These are phyloP conservation scores for Melanopsichium pennsylvanicum DNA, from an alignment of 1,284 basidiomycete genomes.

Conservation along the genomic window DNA sequence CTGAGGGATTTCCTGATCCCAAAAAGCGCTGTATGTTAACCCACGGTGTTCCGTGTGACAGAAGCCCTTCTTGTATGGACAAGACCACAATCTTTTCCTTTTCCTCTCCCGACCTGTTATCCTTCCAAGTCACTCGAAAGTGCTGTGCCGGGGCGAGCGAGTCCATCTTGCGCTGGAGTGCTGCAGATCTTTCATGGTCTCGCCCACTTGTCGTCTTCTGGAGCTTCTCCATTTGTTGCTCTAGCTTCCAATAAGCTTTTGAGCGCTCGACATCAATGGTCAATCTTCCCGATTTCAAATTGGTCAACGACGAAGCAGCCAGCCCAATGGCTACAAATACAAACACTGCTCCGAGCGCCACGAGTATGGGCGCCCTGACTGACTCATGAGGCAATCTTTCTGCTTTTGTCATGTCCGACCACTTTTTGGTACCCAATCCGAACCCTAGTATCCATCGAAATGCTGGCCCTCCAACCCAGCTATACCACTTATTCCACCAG, in stretches of 20 bases:
- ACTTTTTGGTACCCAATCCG: not conserved
- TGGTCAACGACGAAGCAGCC: constrained; percentile 5
- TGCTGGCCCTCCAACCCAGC: constrained; percentile 36
- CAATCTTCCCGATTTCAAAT: constrained; percentile 4
- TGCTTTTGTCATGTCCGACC: not conserved
- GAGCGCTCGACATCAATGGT: constrained; percentile 32
- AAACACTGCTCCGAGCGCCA: constrained; percentile 11
- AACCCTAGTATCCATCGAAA: constrained; percentile 31
- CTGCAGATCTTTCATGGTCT: not conserved
- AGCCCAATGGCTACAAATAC: constrained; percentile 18
- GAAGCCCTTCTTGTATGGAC: constrained; percentile 8
- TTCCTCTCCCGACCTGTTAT: not conserved
- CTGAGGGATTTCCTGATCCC: not conserved
- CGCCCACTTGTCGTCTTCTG: not conserved
- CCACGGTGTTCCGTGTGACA: constrained; percentile 12
- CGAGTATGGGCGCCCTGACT: constrained; percentile 1
- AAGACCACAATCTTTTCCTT: constrained; percentile 3
- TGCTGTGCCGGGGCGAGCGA: constrained; percentile 8
- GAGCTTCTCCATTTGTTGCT: not conserved
- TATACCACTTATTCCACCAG: constrained; percentile 32
- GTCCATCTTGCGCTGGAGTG: constrained; percentile 8
- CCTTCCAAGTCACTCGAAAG: constrained; percentile 10
- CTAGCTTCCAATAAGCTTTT: constrained; percentile 9
- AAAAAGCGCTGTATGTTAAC: constrained; percentile 9
- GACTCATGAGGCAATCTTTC: constrained; percentile 6